Evolutionary conservation across 495 filamentous ascomycete genomes (phyloP), one percentile per base, ranked within the genome.

Genomic region (Cryomyces antarcticus): DNA sequence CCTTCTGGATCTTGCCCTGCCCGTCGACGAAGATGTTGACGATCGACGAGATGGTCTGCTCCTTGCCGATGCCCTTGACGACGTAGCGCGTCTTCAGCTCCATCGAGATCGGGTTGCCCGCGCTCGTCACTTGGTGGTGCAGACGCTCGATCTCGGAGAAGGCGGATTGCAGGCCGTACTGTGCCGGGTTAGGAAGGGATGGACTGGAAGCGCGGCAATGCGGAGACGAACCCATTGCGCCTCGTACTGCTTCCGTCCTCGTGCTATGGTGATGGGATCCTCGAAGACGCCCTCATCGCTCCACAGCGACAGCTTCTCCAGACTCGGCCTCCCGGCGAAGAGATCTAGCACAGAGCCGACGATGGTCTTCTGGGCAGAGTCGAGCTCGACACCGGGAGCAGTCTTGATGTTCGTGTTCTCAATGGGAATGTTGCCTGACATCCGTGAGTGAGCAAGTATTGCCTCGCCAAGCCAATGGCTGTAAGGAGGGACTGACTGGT

Each of bases 301-400:
- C 73, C 72, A 75, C 13, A 75, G 63, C 28, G 54, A 47, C 31
- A 77, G 63, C 52, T 74, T 73, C 34, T 64, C 61, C 4, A 73
- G 59, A 2, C 69, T 65, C 0, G 72, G 70, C 6, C 62, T 55
- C 42, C 71, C 71, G 37, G 67, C 66, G 53, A 75, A 77, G 39
- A 77, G 60, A 66, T 75, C 72, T 28, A 77, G 57, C 17, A 77
- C 62, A 51, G 61, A 66, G 34, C 70, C 68, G 17, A 73, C 66
- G 42, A 75, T 36, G 5, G 70, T 56, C 37, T 63, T 62, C 46
- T 75, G 67, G 10, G 63, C 41, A 4, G 56, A 37, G 30, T 56
- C 55, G 24, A 77, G 56, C 1, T 56, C 43, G 36, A 74, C 63
- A 24, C 69, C 69, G 1, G 61, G 27, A 6, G 57, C 61, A 7